phyloP scores from a whole-genome alignment of 1,139 yeast genomes.

The Starmera stellimalicola region DNA sequence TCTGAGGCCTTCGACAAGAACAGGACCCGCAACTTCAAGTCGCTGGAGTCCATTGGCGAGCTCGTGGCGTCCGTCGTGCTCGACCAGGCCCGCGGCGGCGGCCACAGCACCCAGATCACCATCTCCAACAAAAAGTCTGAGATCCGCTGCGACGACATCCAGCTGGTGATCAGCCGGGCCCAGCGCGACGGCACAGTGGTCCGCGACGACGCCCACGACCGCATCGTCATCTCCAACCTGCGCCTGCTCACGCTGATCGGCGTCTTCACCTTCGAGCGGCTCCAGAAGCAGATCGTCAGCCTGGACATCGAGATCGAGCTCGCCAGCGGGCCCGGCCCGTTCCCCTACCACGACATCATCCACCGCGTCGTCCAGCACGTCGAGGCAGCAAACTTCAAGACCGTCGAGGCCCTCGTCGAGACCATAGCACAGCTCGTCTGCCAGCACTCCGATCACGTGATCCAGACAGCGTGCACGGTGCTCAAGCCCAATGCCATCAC shows the following conservation, averaged over 20 bases:
- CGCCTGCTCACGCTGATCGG: conserved; percentile 73
- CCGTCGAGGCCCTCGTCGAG: conserved; percentile 85
- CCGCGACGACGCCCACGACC: conserved; percentile 26
- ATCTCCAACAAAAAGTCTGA: conserved; percentile 34
- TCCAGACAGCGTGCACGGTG: conserved; percentile 48
- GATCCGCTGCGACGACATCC: conserved; percentile 41
- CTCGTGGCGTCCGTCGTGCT: conserved; percentile 40
- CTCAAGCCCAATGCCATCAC: conserved; percentile 85
- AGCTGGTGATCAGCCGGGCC: conserved; percentile 25
- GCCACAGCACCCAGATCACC: conserved; percentile 36
- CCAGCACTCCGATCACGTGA: conserved; percentile 23
- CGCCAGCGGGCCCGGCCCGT: conserved; percentile 4
- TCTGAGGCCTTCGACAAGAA: conserved; percentile 39
- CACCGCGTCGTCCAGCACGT: conserved; percentile 47
- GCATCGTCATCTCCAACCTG: conserved; percentile 41
- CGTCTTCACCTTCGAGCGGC: conserved; percentile 81
- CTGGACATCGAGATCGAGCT: conserved; percentile 35
- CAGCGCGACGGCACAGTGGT: too few species aligned
- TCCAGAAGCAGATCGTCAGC: conserved; percentile 67
- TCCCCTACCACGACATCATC: conserved; percentile 27
- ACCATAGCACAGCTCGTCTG: conserved; percentile 59
- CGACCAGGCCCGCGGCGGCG: conserved; percentile 41
- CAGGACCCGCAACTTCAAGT: conserved; percentile 37
- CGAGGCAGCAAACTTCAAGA: conserved; percentile 70
- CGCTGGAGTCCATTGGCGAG: conserved; percentile 49